Base-by-base conservation (phyloP, 176 grass and related monocot species). In the Melocanna baccifera region DNA sequence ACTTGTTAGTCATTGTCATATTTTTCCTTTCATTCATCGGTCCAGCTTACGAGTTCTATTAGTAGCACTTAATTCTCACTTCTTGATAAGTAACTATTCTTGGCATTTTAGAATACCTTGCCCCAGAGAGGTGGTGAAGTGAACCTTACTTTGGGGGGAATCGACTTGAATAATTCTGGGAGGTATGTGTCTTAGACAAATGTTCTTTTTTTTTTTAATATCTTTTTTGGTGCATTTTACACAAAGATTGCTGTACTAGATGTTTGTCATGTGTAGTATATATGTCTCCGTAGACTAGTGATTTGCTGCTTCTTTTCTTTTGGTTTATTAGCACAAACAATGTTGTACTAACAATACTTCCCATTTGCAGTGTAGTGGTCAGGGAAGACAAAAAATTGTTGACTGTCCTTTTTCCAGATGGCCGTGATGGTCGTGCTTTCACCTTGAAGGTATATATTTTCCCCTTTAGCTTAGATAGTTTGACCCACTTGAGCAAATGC, bases 141-240 rank as follows among this genome's bases (percentile, higher is more conserved):
- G 64, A 99, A 96, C 71, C 70, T 94, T 84, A 96, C 97, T 69
- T 90, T 99, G 77, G 97, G 97, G 48, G 97, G 97, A 32, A 99
- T 99, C 84, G 97, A 99, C 86, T 83, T 99, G 88, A 99, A 96
- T 76, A 94, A 99, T 91, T 99, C 93, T 82, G 97, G 97, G 69
- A 99, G 97, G 97, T 99, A 88, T 48, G 65, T 57, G 13, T 87
- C 26, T 42, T 63, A 62, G 13, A 48, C 6, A 55, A 13, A 30
- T 25, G 29, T 45, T 80, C 25, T 62, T 75, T 79, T 20, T 4
- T 57, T n/a, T n/a, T n/a, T n/a, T n/a, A n/a, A n/a, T n/a, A n/a
- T n/a, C 63, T 48, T 37, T 20, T 79, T 67, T 22, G 39, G 66
- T 81, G 29, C 29, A 40, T 75, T 85, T 80, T 75, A 69, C 20